Conservation (phyloP, 1,284 basidiomycete genomes). For the Laetiporus sulphureus region DNA sequence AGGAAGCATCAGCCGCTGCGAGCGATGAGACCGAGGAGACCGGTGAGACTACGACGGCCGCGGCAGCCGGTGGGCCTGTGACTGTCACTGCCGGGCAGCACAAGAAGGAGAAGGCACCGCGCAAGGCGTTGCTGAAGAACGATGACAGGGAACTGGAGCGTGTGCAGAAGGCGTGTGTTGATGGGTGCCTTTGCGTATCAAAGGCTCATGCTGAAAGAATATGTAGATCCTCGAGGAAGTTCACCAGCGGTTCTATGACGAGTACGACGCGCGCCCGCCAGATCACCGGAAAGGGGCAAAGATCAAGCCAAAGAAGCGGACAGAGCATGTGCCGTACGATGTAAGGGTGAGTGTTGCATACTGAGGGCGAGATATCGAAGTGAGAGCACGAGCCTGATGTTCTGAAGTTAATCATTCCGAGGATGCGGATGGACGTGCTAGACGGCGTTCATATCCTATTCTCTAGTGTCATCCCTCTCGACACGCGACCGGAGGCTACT, state of each 20-base stretch:
- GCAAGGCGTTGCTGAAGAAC: constrained; percentile 79
- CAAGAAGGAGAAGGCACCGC: constrained; percentile 38
- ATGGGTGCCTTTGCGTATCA: too few species aligned
- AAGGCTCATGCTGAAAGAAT: too few species aligned
- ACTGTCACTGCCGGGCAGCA: too few species aligned
- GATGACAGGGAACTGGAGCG: constrained; percentile 84
- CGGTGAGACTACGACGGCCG: constrained; percentile 9
- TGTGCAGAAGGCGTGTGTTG: constrained; percentile 54
- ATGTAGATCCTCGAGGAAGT: constrained; percentile 70
- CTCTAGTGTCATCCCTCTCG: constrained; percentile 89
- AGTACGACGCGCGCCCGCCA: constrained; percentile 44
- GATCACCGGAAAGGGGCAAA: constrained; percentile 28
- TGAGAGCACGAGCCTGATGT: too few species aligned
- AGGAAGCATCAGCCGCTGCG: constrained; percentile 30
- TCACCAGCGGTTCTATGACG: constrained; percentile 69
- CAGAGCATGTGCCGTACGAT: constrained; percentile 36
- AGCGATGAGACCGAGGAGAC: background rate
- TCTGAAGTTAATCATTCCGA: constrained; percentile 73
- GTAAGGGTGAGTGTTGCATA: constrained; percentile 56
- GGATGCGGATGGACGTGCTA: constrained; percentile 71
- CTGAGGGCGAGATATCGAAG: too few species aligned
- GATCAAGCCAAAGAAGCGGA: constrained; percentile 26
- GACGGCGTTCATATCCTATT: constrained; percentile 80
- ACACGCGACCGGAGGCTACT: constrained; percentile 69
- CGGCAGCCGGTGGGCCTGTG: constrained; percentile 13